Evolutionary conservation across 169 alveolate species (phyloP).

Genomic region (Hepatocystis sp.): DNA sequence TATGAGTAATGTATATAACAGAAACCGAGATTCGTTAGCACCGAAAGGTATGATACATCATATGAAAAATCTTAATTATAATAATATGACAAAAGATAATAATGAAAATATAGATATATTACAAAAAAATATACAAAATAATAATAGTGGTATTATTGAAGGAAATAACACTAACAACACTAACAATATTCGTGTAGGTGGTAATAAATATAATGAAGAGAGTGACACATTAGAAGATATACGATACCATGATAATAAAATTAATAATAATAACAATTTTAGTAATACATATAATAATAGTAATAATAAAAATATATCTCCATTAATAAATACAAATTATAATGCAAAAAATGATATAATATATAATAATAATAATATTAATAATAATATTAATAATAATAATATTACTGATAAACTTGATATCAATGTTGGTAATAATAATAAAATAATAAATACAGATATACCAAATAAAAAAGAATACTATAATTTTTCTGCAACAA

Average conservation of each 20-base stretch:
- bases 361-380: conserved; percentile 7
- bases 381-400: conserved; percentile 6
- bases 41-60: conserved; percentile 6
- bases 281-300: neutral
- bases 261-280: neutral
- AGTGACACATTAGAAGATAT: too few species aligned
- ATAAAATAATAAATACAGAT: conserved; percentile 25
- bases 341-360: too few species aligned
- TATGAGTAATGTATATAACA: conserved; percentile 9
- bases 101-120: conserved; percentile 1
- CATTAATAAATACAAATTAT: too few species aligned
- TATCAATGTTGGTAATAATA: conserved; percentile 7
- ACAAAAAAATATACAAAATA: conserved; percentile 18
- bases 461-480: conserved; percentile 44
- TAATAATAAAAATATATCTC: neutral
- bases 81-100: conserved; percentile 1
- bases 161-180: too few species aligned
- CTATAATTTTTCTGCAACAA: conserved; percentile 36
- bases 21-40: conserved; percentile 6
- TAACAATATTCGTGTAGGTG: too few species aligned
- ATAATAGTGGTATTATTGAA: conserved; percentile 1
- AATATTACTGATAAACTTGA: conserved; percentile 5
- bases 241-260: too few species aligned
- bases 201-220: conserved; percentile 11
- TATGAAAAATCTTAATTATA: conserved; percentile 5